Evolutionary conservation across 306 rosid genomes (phyloP).

Genomic region (Quercus glauca): DNA sequence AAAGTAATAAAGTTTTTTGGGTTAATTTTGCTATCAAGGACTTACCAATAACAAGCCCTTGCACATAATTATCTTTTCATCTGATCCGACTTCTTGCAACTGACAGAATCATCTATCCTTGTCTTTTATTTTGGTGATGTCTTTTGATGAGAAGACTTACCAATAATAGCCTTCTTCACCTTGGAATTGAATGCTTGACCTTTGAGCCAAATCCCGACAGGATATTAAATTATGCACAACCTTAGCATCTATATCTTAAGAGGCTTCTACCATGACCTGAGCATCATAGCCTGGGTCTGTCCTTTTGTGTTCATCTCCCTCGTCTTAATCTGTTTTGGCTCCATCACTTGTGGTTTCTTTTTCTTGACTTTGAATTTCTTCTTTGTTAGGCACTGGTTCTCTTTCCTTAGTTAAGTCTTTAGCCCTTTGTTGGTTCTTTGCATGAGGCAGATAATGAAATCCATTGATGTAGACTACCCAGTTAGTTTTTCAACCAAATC

Average conservation of each 20-base stretch:
- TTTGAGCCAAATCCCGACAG: conserved; percentile 64
- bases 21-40: no score
- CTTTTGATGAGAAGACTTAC: conserved; percentile 63
- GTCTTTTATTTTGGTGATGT: conserved; percentile 28
- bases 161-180: conserved; percentile 65
- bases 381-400: conserved; percentile 13
- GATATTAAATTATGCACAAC: conserved; percentile 43
- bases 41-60: not conserved
- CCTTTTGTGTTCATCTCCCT: conserved; percentile 17
- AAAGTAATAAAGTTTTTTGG: no score
- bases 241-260: conserved; percentile 35
- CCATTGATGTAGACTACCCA: not conserved
- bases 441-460: conserved; percentile 12
- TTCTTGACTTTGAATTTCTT: conserved; percentile 21
- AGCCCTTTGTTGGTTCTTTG: conserved; percentile 1
- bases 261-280: conserved; percentile 31
- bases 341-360: conserved; percentile 18
- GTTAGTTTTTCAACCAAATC: conserved; percentile 6
- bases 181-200: conserved; percentile 77
- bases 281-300: conserved; percentile 20
- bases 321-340: conserved; percentile 18
- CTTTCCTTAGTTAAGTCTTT: conserved; percentile 12
- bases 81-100: conserved; percentile 6
- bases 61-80: not conserved
- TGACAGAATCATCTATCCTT: not conserved